phyloP scores from a whole-genome alignment of 306 rosid genomes.

The Acmispon strigosus region DNA sequence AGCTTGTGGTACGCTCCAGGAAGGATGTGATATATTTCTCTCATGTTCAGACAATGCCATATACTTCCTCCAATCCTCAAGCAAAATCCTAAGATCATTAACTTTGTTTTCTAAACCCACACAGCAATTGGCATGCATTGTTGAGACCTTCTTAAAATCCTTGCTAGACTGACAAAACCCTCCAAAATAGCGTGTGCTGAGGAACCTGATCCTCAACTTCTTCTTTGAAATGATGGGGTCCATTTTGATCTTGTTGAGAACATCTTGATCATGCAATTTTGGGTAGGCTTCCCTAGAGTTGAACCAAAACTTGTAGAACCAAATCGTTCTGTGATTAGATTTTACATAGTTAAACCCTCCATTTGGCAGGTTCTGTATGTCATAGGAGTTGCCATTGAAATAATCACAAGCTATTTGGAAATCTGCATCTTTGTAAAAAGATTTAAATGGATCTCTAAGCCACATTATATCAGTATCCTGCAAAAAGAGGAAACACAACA shows the following conservation, averaged over 20 bases:
- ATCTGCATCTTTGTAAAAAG: conserved; percentile 47
- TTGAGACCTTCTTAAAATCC: conserved; percentile 41
- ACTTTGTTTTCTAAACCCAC: conserved; percentile 63
- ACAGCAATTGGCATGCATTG: conserved; percentile 95
- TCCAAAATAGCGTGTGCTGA: conserved; percentile 56
- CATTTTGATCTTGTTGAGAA: conserved; percentile 52
- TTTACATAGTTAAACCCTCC: conserved; percentile 75
- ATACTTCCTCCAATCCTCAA: conserved; percentile 65
- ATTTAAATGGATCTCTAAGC: conserved; percentile 66
- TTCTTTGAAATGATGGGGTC: conserved; percentile 22
- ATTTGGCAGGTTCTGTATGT: conserved; percentile 43
- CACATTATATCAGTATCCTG: conserved; percentile 91
- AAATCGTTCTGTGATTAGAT: conserved; percentile 44
- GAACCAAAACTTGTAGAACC: conserved; percentile 73
- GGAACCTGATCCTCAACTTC: conserved; percentile 49
- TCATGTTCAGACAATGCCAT: conserved; percentile 5
- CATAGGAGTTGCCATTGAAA: conserved; percentile 37
- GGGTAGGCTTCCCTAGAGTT: conserved; percentile 38
- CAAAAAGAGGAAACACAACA: not conserved
- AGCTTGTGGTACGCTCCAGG: conserved; percentile 56
- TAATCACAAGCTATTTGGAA: conserved; percentile 78
- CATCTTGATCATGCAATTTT: conserved; percentile 60
- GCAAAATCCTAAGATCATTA: conserved; percentile 61
- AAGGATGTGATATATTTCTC: conserved; percentile 6
- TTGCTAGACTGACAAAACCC: conserved; percentile 62